Evolutionary conservation across 2,329 filamentous ascomycete species (phyloP), one percentile per base, ranked within the genome.

Genomic region (Arthroderma sp.): DNA sequence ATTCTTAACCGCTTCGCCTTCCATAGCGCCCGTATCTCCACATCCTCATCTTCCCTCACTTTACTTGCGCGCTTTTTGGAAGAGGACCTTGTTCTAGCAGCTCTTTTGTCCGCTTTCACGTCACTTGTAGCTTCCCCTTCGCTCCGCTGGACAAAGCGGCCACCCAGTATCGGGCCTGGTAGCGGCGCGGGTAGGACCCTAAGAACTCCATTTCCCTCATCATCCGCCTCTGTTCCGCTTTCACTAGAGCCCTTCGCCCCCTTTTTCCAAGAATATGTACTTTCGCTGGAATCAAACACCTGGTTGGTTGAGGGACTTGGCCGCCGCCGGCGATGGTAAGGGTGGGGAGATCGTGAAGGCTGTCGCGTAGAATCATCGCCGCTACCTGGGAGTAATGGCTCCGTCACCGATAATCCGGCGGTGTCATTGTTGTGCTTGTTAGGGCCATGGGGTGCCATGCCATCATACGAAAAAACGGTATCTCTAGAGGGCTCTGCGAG

Each of bases 201-300:
- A 46, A 94, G 70, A 53, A 89, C 81, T 4, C 66, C 61, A 37
- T 71, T 72, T 50, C 88, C 83, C 62, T 96, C 89, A 66, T 96
- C 89, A 56, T 95, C 89, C 34, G 89, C 89, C 60, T 96, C 89
- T 11, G 88, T 94, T 27, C 89, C 89, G 60, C 87, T 94, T 53
- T 94, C 88, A 61, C 85, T 94, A 7, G 76, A 77, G 1, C 78
- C 73, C 1, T 73, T 71, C 4, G 40, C 30, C 5, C 32, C 15
- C 9, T 29, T 37, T 28, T 33, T 36, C 41, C 41, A 43, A 6
- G 34, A 22, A 45, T 59, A 47, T 52, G 59, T 50, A 46, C 51
- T 60, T 49, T 54, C 61, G 37, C 45, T 49, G 39, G 56, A 74
- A 64, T 47, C 71, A 66, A 40, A 48, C 22, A 37, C 34, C 8